These are phyloP conservation scores for Aspergillus latus DNA, from an alignment of 2,329 filamentous ascomycete genomes.

Conservation along the genomic window DNA sequence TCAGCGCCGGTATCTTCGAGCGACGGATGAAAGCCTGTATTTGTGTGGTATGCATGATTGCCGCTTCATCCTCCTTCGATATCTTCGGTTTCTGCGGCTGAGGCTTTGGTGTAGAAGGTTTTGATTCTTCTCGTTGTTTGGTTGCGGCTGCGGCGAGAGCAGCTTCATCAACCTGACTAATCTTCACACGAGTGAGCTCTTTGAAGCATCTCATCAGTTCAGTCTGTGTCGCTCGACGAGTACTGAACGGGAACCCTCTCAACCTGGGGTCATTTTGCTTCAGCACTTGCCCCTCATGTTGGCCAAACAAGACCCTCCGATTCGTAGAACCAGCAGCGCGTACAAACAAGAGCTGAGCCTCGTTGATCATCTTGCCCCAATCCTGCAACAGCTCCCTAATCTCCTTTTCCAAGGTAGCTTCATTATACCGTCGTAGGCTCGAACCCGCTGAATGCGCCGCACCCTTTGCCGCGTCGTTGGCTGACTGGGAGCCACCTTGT, in stretches of 20 bases:
- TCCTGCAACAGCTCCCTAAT: slow-evolving; percentile 76
- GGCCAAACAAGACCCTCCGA: slow-evolving; percentile 80
- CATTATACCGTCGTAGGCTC: slow-evolving; percentile 86
- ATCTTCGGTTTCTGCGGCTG: slow-evolving; percentile 57
- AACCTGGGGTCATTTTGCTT: slow-evolving; percentile 75
- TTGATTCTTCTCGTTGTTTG: slow-evolving; percentile 44
- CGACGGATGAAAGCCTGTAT: slow-evolving; percentile 83
- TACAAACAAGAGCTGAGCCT: slow-evolving; percentile 81
- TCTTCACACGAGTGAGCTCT: slow-evolving; percentile 86
- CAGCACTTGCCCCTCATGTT: slow-evolving; percentile 85
- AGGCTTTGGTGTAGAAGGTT: slow-evolving; percentile 30
- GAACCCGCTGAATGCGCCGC: slow-evolving; percentile 92
- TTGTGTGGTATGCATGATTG: slow-evolving; percentile 80
- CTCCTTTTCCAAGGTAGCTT: slow-evolving; percentile 84
- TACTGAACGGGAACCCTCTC: slow-evolving; percentile 89
- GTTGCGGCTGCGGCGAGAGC: slow-evolving; percentile 54
- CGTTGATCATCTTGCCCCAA: slow-evolving; percentile 85
- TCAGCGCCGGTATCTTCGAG: slow-evolving; percentile 81
- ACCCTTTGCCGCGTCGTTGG: slow-evolving; percentile 92
- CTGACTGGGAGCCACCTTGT: slow-evolving; percentile 91
- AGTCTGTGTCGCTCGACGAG: slow-evolving; percentile 83
- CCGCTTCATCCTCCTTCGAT: slow-evolving; percentile 80
- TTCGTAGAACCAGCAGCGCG: slow-evolving; percentile 87
- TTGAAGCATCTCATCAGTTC: slow-evolving; percentile 94
- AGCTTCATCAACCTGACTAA: slow-evolving; percentile 72